Percentiles rank a stretch among this genome's conserved stretches.
Conservation (phyloP, 2,329 filamentous ascomycete genomes). For the Curvularia eragrostidis region DNA sequence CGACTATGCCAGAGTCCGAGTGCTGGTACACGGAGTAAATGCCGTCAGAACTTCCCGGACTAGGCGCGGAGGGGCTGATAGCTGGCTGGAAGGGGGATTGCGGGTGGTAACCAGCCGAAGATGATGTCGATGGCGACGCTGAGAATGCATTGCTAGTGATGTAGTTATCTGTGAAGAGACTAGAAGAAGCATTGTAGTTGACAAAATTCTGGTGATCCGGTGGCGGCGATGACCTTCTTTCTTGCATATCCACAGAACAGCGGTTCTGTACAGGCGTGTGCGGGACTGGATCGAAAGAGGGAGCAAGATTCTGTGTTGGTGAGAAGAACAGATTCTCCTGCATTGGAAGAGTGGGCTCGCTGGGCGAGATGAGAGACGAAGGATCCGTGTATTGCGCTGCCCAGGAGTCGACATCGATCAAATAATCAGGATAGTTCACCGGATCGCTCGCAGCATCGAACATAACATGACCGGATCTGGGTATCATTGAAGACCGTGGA, state of each 20-base stretch:
- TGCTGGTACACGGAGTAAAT: conserved; percentile 36
- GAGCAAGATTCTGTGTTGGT: conserved; percentile 22
- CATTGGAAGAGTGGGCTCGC: conserved; percentile 32
- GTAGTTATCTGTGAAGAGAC: conserved; percentile 37
- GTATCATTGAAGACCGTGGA: conserved; percentile 34
- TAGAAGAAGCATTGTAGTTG: conserved; percentile 37
- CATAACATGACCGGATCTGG: conserved; percentile 36
- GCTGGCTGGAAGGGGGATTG: conserved; percentile 30
- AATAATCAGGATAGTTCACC: conserved; percentile 27
- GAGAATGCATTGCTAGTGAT: conserved; percentile 23
- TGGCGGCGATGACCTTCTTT: conserved; percentile 33
- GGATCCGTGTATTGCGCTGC: conserved; percentile 38
- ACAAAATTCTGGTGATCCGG: conserved; percentile 36
- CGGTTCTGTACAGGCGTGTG: conserved; percentile 21
- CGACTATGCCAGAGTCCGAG: conserved; percentile 33
- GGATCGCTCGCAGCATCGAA: conserved; percentile 44
- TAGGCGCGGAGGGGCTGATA: conserved; percentile 39
- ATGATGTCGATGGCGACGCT: conserved; percentile 33
- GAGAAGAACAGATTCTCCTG: conserved; percentile 33
- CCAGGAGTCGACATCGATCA: conserved; percentile 35
- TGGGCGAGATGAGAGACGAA: conserved; percentile 37
- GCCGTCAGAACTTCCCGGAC: conserved; percentile 42
- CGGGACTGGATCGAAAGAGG: conserved; percentile 23
- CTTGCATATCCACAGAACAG: conserved; percentile 33
- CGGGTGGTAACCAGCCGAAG: conserved; percentile 28